phyloP scores from a whole-genome alignment of 805 yeast species.

The Priceomyces medius region DNA sequence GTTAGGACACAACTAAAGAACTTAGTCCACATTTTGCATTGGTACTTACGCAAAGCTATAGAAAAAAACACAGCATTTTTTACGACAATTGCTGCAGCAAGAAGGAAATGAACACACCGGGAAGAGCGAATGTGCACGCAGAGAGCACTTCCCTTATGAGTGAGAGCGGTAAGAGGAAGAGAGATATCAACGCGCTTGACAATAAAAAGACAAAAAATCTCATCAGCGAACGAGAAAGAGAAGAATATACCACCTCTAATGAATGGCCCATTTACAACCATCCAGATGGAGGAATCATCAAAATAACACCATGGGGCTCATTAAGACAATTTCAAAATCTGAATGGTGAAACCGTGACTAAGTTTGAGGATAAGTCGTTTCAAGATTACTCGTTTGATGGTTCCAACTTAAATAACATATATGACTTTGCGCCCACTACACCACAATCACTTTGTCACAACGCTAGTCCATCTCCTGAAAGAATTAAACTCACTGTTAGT shows the following conservation, averaged over 20 bases:
- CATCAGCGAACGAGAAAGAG: conserved; percentile 11
- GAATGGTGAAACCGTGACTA: conserved; percentile 46
- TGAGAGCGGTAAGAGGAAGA: conserved; percentile 13
- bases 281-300: conserved; percentile 62
- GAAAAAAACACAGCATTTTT: not conserved
- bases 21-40: too few relatives aligned
- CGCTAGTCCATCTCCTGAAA: conserved; percentile 14
- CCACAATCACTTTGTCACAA: conserved; percentile 21
- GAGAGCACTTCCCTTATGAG: not conserved
- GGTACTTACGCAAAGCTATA: too few relatives aligned
- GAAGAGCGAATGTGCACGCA: not conserved
- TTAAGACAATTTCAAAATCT: conserved; percentile 44
- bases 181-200: conserved; percentile 13
- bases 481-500: conserved; percentile 31
- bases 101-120: not conserved
- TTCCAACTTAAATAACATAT: conserved; percentile 3
- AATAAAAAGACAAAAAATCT: conserved; percentile 15
- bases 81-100: not conserved
- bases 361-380: conserved; percentile 45
- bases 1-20: too few relatives aligned
- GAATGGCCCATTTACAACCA: conserved; percentile 59
- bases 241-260: conserved; percentile 21
- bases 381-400: conserved; percentile 19
- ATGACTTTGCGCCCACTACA: conserved; percentile 20
- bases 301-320: conserved; percentile 65